Conservation (phyloP, 2,329 filamentous ascomycete genomes). For the Aspergillus pseudoviridinutans region DNA sequence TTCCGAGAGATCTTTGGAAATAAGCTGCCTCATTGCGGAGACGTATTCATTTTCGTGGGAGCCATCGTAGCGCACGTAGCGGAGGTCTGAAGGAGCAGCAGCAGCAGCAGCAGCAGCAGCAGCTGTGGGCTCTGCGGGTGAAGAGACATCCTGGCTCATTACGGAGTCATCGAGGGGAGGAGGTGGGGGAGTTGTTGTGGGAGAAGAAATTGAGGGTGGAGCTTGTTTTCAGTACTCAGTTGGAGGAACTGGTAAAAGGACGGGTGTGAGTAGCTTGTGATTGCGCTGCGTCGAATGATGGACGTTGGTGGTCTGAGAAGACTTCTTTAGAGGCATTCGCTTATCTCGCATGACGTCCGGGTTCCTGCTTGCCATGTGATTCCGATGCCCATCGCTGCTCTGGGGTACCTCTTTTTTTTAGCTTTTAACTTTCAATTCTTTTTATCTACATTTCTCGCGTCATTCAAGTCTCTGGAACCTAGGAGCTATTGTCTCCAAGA, state of each 20-base stretch:
- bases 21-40: slow-evolving; percentile 82
- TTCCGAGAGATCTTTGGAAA: slow-evolving; percentile 93
- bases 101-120: slow-evolving; percentile 9
- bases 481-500: not conserved
- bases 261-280: not conserved
- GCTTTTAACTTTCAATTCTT: not conserved
- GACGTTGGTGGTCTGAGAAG: not conserved
- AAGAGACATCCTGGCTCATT: slow-evolving; percentile 28
- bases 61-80: slow-evolving; percentile 58
- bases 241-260: not conserved
- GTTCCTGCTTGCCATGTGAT: slow-evolving; percentile 22
- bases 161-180: slow-evolving; percentile 15
- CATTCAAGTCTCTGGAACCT: not conserved
- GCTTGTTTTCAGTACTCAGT: not conserved
- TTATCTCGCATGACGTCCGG: not conserved
- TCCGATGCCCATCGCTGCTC: not conserved
- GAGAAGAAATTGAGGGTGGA: not conserved
- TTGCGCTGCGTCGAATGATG: not conserved
- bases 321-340: not conserved
- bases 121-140: slow-evolving; percentile 6
- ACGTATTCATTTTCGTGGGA: slow-evolving; percentile 65
- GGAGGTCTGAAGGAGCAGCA: slow-evolving; percentile 43
- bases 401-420: not conserved
- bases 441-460: not conserved
- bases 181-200: slow-evolving; percentile 2